Conservation (phyloP, 2,329 filamentous ascomycete species). For the Colletotrichum plurivorum region DNA sequence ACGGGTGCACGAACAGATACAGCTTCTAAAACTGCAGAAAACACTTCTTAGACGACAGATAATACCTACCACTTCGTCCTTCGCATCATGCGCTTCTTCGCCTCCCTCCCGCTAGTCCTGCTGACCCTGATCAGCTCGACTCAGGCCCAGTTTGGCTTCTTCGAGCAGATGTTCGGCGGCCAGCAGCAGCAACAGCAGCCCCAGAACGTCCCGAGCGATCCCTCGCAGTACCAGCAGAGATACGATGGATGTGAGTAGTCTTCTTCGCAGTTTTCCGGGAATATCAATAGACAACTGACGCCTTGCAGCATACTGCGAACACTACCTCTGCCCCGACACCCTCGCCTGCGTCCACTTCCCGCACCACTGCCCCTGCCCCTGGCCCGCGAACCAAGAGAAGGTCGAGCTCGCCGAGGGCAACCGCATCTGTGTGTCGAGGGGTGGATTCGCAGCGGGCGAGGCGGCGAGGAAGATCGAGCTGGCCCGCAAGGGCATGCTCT, state of each 20-base stretch:
- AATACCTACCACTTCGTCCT: too few relatives aligned
- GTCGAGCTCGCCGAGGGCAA: constrained; percentile 80
- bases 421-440: constrained; percentile 81
- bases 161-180: constrained; percentile 94
- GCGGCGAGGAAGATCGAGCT: constrained; percentile 83
- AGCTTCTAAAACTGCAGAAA: background rate
- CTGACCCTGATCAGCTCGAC: constrained; percentile 74
- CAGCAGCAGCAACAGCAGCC: constrained; percentile 66
- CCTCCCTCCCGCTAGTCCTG: constrained; percentile 55
- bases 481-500: constrained; percentile 83
- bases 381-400: constrained; percentile 82
- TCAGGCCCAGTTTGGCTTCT: constrained; percentile 93
- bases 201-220: constrained; percentile 86
- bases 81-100: constrained; percentile 50
- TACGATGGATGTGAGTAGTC: constrained; percentile 74
- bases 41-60: background rate
- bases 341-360: constrained; percentile 96
- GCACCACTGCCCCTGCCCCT: constrained; percentile 96
- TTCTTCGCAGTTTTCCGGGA: background rate
- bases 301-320: constrained; percentile 82
- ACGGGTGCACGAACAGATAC: background rate
- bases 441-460: constrained; percentile 80
- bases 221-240: constrained; percentile 80
- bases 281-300: background rate
- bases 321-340: constrained; percentile 95